phyloP scores from a whole-genome alignment of 352 stramenopile species.

The Globisporangium splendens region DNA sequence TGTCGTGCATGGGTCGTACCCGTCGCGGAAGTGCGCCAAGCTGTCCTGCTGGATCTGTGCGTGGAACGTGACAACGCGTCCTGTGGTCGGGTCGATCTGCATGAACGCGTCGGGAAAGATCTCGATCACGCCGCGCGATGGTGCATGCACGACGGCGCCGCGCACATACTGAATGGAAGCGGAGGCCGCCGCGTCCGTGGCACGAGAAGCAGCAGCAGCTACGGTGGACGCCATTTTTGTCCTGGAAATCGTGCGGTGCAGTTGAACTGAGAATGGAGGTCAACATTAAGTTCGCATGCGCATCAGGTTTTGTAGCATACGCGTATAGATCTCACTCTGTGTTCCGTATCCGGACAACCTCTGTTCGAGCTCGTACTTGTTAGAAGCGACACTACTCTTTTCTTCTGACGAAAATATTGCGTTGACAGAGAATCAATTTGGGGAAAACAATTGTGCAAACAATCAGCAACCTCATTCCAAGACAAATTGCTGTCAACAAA shows the following conservation, averaged over 20 bases:
- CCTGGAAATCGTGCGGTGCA: background rate
- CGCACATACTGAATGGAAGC: constrained; percentile 29
- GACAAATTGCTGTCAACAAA: no score
- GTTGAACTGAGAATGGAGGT: background rate
- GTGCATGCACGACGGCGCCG: constrained; percentile 42
- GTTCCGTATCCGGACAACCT: no score
- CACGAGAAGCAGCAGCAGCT: background rate
- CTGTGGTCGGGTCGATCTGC: constrained; percentile 19
- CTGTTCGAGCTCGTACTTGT: no score
- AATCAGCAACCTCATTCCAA: no score
- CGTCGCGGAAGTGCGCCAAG: constrained; percentile 11
- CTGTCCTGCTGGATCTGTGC: constrained; percentile 23
- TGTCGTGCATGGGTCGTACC: background rate
- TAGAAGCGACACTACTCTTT: no score
- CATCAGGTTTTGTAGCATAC: no score
- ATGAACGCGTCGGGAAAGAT: constrained; percentile 50
- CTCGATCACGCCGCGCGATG: constrained; percentile 28
- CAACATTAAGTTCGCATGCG: background rate
- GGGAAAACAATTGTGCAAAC: no score
- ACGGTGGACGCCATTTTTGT: background rate
- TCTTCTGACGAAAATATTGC: no score
- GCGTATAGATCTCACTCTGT: no score
- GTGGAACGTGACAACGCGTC: constrained; percentile 43
- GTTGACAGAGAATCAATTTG: no score
- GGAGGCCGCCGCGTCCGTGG: no score